Base-by-base conservation (phyloP, 352 stramenopile genomes). In the Plasmopara muralis region DNA sequence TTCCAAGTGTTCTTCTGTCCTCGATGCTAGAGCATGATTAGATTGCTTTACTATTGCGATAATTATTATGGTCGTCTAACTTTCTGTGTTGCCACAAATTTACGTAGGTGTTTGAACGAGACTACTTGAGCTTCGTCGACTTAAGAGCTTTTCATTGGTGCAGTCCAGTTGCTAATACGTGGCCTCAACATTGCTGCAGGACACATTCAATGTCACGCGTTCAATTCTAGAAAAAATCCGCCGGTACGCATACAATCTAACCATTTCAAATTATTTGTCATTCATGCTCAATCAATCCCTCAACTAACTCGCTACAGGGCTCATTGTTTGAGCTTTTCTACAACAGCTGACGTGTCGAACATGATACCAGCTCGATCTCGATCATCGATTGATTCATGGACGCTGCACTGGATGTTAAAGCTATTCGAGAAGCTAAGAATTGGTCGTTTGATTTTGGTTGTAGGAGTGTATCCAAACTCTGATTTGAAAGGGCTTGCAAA, bases 151-250 rank as follows among this genome's bases (percentile, higher is more conserved):
- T 34, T 69, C 71, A 42, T 82, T 84, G 6, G 68, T 74, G 20
- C 58, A 61, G 18, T 87, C 76, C 29, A 87, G 50, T 18, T 68
- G 60, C 51, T 78, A 71, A 55, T 85, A 87, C 50, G 85, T 85
- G 38, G 71, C 72, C 50, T 87, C 76, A 34, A 87, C 77, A 42
- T 85, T 70, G 40, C 67, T 74, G 8, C 64, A 81, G 16, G 76
- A 87, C 76, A 87, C 85, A 7, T 25, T 56, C 25, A 13, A 47
- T 0, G n/a, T 37, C 41, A 31, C 30, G 15, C n/a, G n/a, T n/a
- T n/a, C n/a, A n/a, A n/a, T n/a, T n/a, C 3, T 25, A 25, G 1
- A 25, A 25, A 25, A 25, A 25, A 25, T 3, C 20, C 20, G 20
- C 20, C 20, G 20, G 20, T 25, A 3, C 20, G 3, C 20, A 25